Evolutionary conservation across 2,329 filamentous ascomycete genomes (phyloP).

Genomic region (Trichothecium roseum): DNA sequence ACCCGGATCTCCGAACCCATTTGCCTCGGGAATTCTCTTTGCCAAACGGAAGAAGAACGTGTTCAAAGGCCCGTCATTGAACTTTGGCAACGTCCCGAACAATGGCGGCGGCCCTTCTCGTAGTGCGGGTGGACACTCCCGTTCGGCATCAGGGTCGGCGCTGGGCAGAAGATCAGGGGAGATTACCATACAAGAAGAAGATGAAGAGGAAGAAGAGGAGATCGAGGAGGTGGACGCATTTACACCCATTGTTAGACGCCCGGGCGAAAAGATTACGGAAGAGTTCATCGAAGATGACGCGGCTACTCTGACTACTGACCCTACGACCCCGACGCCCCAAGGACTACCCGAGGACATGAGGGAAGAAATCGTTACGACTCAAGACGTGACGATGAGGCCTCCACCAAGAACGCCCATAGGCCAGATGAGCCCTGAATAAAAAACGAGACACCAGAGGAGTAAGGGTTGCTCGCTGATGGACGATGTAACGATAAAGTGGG

Average conservation of each 20-base stretch:
- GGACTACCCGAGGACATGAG: not conserved
- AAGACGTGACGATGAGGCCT: not conserved
- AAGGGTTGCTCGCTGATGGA: too few relatives aligned
- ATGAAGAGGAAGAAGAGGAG: constrained; percentile 42
- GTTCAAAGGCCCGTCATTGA: constrained; percentile 70
- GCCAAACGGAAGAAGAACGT: constrained; percentile 71
- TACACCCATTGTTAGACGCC: constrained; percentile 34
- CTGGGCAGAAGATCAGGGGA: constrained; percentile 61
- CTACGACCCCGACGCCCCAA: not conserved
- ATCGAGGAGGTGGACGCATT: constrained; percentile 52
- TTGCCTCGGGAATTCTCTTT: constrained; percentile 58
- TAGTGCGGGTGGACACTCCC: constrained; percentile 34
- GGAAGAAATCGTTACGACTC: not conserved
- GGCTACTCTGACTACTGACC: constrained; percentile 9
- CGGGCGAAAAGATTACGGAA: constrained; percentile 34
- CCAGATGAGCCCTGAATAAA: not conserved
- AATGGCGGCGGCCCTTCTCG: constrained; percentile 23
- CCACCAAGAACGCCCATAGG: not conserved
- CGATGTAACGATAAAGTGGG: too few relatives aligned
- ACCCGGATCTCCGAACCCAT: constrained; percentile 47
- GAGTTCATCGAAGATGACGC: constrained; percentile 34
- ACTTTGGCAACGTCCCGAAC: constrained; percentile 33
- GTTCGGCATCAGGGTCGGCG: constrained; percentile 51
- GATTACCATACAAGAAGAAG: constrained; percentile 60
- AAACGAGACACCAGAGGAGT: too few relatives aligned